phyloP scores from a whole-genome alignment of 2,329 filamentous ascomycete genomes.

The Pleochaeta shiraiana region DNA sequence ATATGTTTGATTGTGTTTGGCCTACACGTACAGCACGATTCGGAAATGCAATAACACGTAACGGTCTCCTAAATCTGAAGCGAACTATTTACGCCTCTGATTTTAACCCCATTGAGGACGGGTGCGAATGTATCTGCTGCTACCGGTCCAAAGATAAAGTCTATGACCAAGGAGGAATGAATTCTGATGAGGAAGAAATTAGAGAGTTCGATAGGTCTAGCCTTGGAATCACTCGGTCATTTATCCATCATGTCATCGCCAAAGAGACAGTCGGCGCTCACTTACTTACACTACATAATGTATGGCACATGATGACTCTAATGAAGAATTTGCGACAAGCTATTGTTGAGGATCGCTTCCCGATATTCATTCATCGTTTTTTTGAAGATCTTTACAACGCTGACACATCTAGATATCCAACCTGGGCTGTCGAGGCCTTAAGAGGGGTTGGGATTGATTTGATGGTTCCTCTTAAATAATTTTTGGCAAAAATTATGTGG shows the following conservation, averaged over 20 bases:
- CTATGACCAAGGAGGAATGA: not conserved
- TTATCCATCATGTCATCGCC: constrained; percentile 72
- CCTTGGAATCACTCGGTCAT: constrained; percentile 67
- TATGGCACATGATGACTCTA: constrained; percentile 72
- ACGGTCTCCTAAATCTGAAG: constrained; percentile 67
- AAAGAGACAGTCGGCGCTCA: constrained; percentile 89
- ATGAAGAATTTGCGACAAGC: constrained; percentile 58
- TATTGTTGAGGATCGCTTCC: constrained; percentile 63
- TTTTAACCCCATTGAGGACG: constrained; percentile 64
- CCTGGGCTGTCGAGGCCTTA: constrained; percentile 69
- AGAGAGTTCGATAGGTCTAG: constrained; percentile 28
- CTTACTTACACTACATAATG: constrained; percentile 81
- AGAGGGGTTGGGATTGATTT: constrained; percentile 61
- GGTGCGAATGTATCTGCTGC: constrained; percentile 65
- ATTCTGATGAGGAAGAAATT: not conserved
- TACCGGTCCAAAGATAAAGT: constrained; percentile 29
- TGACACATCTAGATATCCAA: constrained; percentile 44
- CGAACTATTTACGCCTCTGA: constrained; percentile 55
- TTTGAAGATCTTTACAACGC: constrained; percentile 49
- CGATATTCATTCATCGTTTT: constrained; percentile 55
- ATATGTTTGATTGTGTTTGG: constrained; percentile 99
- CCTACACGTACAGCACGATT: constrained; percentile 91
- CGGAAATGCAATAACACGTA: constrained; percentile 71
- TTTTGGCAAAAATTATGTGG: too few relatives aligned
- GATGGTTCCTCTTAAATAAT: constrained; percentile 22